Conservation (phyloP, 768 basidiomycete genomes). For the Sporobolomyces pararoseus region DNA sequence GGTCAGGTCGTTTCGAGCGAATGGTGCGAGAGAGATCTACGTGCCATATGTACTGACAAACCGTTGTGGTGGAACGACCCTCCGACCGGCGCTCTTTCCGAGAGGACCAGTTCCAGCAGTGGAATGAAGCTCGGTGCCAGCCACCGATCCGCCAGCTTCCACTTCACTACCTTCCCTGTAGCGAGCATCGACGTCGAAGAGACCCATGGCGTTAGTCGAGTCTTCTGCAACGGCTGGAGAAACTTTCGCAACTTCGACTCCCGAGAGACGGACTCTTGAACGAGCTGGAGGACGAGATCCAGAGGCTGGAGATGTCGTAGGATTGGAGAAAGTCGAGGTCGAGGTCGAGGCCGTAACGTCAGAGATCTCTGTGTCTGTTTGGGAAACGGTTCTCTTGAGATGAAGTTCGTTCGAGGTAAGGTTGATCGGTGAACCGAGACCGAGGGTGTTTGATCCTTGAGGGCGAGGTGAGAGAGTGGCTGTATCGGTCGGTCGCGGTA, state of each 20-base stretch:
- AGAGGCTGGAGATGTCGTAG: not conserved
- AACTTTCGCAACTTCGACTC: slow-evolving; percentile 74
- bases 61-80: slow-evolving; percentile 23
- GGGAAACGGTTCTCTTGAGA: slow-evolving; percentile 27
- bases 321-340: slow-evolving; percentile 10
- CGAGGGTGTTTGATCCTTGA: too few relatives aligned
- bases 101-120: slow-evolving; percentile 51
- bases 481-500: too few relatives aligned
- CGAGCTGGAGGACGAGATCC: slow-evolving; percentile 4
- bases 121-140: slow-evolving; percentile 50
- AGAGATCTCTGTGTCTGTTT: slow-evolving; percentile 23
- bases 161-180: slow-evolving; percentile 50
- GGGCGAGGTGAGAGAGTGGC: too few relatives aligned
- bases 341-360: slow-evolving; percentile 14
- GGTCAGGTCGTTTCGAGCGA: too few relatives aligned
- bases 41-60: slow-evolving; percentile 51
- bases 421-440: slow-evolving; percentile 8
- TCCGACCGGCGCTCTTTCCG: slow-evolving; percentile 7
- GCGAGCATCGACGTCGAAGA: slow-evolving; percentile 71
- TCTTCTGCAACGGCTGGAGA: slow-evolving; percentile 85
- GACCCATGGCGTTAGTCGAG: slow-evolving; percentile 72
- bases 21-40: too few relatives aligned
- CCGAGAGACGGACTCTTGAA: slow-evolving; percentile 47
- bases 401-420: slow-evolving; percentile 1
- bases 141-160: slow-evolving; percentile 45